A percentile compares a stretch with the other conserved stretches of the same genome.
Evolutionary conservation across 164 flowering plant genomes (phyloP).

Genomic region (Kalanchoe fedtschenkoi): DNA sequence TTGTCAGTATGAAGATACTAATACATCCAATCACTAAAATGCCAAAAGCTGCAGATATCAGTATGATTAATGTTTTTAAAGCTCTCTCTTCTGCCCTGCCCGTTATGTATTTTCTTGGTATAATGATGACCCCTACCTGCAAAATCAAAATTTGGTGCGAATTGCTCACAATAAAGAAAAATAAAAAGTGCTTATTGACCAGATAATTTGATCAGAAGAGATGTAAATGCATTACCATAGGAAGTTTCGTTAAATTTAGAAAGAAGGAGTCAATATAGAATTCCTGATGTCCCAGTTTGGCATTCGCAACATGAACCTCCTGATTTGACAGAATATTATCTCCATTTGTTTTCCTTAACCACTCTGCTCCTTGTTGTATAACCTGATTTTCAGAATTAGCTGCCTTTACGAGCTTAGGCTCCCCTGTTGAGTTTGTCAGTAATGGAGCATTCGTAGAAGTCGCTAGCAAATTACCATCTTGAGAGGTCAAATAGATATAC

Average conservation of each 20-base stretch:
- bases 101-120: constrained; percentile 82
- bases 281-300: constrained; percentile 48
- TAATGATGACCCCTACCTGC: constrained; percentile 91
- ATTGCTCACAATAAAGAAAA: not conserved
- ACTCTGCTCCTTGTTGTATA: constrained; percentile 68
- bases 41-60: constrained; percentile 87
- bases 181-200: not conserved
- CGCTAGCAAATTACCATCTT: constrained; percentile 83
- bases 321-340: constrained; percentile 36
- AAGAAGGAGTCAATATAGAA: constrained; percentile 90
- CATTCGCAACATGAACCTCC: constrained; percentile 75
- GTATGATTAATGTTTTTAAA: constrained; percentile 61
- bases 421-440: constrained; percentile 45
- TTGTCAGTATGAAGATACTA: constrained; percentile 79
- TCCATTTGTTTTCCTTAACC: constrained; percentile 49
- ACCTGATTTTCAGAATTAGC: constrained; percentile 52
- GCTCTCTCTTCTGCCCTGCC: constrained; percentile 88
- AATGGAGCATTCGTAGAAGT: constrained; percentile 84
- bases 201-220: not conserved
- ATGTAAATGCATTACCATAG: constrained; percentile 46
- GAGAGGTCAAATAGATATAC: constrained; percentile 81
- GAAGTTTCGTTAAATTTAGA: constrained; percentile 74
- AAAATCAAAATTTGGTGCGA: constrained; percentile 4
- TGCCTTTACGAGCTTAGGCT: constrained; percentile 73
- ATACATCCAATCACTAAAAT: constrained; percentile 74